Evolutionary conservation across 257 asterid species (phyloP), one percentile per base, ranked within the genome.

Genomic region (Verbena officinalis): DNA sequence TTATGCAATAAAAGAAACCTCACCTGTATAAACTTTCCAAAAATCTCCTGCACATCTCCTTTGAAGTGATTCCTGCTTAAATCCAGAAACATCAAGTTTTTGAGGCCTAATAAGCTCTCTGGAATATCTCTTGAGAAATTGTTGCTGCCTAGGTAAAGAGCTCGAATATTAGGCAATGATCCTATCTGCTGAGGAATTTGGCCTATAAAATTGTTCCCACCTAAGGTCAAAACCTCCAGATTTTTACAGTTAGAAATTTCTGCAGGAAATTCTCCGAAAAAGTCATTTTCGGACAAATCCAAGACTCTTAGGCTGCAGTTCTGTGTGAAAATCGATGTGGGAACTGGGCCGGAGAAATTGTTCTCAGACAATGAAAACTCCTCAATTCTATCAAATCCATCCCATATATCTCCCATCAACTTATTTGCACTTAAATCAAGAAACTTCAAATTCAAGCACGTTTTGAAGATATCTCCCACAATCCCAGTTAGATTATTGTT

Each of bases 61-160:
- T 84, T 82, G 38, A 94, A 94, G 23, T 34, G 66, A 62, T 90
- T 94, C 11, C 62, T 64, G 72, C 98, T 90, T 21, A 88, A 59
- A 77, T 94, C 99, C 5, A 94, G 86, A 71, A 84, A 84, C 55
- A 61, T 71, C 67, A 94, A 74, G 40, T 75, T 86, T 16, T 48
- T 59, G 12, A 88, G 75, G 33, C 74, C 70, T 15, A 74, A 57
- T 52, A 94, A 71, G 16, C 75, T 73, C 33, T 79, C 78, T 0
- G 99, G 99, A 68, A 94, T 90, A 4, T 84, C 83, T 34, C 96
- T 79, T 9, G 89, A 90, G 62, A 94, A 90, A 4, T 27, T 80
- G 66, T 94, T 94, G 14, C 44, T 74, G 4, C 98, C 99, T 57
- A 94, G 65, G 65, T 80, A 73, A 39, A 94, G 90, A 33, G 71